phyloP scores from a whole-genome alignment of 148 eudicot genomes.

The Chenopodium quinoa region DNA sequence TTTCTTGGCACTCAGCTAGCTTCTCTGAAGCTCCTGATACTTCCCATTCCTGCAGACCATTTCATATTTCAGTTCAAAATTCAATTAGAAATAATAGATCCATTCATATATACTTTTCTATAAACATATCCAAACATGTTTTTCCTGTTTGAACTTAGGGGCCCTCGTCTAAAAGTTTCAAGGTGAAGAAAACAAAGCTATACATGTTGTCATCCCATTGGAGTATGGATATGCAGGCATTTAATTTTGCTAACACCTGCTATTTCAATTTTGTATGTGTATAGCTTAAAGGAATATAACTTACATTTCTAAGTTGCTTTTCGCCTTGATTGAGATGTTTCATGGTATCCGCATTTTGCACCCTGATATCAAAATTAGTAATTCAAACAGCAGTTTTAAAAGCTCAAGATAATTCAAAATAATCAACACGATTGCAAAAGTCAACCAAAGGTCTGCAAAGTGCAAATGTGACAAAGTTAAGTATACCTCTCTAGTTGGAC shows the following conservation, averaged over 20 bases:
- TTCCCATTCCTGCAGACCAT: slow-evolving; percentile 57
- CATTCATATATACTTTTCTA: background rate
- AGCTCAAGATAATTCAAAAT: too few relatives aligned
- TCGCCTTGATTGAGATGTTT: slow-evolving; percentile 31
- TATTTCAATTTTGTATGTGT: background rate
- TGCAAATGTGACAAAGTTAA: background rate
- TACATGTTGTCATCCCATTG: background rate
- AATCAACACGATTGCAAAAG: too few relatives aligned
- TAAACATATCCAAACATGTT: background rate
- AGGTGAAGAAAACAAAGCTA: background rate
- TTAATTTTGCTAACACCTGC: background rate
- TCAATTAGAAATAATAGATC: too few relatives aligned
- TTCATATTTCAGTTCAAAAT: background rate
- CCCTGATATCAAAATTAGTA: slow-evolving; percentile 39
- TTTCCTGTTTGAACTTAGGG: background rate
- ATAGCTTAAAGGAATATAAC: slow-evolving; percentile 22
- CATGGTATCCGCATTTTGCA: slow-evolving; percentile 29
- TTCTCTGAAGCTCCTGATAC: slow-evolving; percentile 75
- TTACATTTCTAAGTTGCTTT: slow-evolving; percentile 62
- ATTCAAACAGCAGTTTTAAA: background rate
- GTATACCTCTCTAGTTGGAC: slow-evolving; percentile 58
- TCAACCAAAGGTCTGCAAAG: background rate
- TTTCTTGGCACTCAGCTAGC: slow-evolving; percentile 90
- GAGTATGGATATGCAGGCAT: background rate
- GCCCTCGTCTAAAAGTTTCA: background rate